Base-by-base conservation (phyloP, 1,284 basidiomycete genomes). In the Ganoderma sinense region DNA sequence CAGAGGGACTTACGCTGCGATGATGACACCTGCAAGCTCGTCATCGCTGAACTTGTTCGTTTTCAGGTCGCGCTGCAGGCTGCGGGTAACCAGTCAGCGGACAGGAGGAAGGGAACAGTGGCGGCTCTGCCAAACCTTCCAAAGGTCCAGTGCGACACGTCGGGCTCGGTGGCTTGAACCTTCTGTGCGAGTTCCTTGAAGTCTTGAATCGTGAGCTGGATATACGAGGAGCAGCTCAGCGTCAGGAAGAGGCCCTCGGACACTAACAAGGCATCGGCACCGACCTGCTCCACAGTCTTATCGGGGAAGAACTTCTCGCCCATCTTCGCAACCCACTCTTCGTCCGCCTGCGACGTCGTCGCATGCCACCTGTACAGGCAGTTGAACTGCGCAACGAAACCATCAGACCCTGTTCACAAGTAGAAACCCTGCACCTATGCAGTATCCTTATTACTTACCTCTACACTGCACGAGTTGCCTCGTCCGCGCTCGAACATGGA, bases 341-440 rank as follows among this genome's bases (percentile, higher is more conserved):
- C 92, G 69, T 95, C 94, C 67, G 86, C 84, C 26, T 79, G 76
- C 48, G 91, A 93, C 0, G 91, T 91, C 0, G 93, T 92, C 0
- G 92, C 88, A 67, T 95, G 94, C 94, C 93, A 94, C 23, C 92
- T 87, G 80, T 95, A 95, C 65, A 95, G 80, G 72, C 91, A 91
- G 77, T 95, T 94, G 84, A 95, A 95, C 91, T 94, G 68, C 13
- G n/a, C 20, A 31, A 8, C 48, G 14, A 23, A 13, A 41, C 59
- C 39, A 41, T 58, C 29, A 45, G 59, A 69, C 69, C 48, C 29
- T 6, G 2, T 53, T 26, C 51, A 26, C n/a, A n/a, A n/a, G n/a
- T n/a, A n/a, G n/a, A n/a, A n/a, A n/a, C n/a, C n/a, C n/a, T n/a
- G n/a, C n/a, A n/a, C n/a, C n/a, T n/a, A n/a, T n/a, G n/a, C n/a